Evolutionary conservation across 2,329 filamentous ascomycete genomes (phyloP).

Genomic region (Orbilia blumenaviensis): DNA sequence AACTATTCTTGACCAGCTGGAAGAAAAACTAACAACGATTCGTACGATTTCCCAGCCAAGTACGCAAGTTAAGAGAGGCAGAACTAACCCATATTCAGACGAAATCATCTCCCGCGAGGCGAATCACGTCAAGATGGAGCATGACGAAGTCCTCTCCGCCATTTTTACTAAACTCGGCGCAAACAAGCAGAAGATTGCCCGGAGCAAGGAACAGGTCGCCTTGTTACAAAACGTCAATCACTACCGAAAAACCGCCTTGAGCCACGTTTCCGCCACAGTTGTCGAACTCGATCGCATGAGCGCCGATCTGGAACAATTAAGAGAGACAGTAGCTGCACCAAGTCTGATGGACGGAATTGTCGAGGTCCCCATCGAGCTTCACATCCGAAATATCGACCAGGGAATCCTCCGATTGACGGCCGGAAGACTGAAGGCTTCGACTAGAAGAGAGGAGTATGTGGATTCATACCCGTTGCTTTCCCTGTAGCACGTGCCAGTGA

Average conservation of each 20-base stretch:
- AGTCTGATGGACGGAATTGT: conserved; percentile 65
- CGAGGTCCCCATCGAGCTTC: conserved; percentile 73
- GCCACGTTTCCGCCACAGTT: conserved; percentile 74
- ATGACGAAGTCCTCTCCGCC: conserved; percentile 73
- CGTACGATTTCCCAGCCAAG: conserved; percentile 66
- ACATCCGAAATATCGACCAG: conserved; percentile 77
- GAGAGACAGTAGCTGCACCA: conserved; percentile 75
- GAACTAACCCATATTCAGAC: conserved; percentile 31
- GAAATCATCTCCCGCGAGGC: conserved; percentile 69
- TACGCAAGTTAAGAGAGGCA: not conserved
- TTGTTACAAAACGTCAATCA: conserved; percentile 72
- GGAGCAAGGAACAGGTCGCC: conserved; percentile 71
- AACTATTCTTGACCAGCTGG: conserved; percentile 70
- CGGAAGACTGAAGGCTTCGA: conserved; percentile 65
- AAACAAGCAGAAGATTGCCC: conserved; percentile 70
- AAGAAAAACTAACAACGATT: conserved; percentile 75
- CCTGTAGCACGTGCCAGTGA: not conserved
- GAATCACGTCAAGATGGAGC: conserved; percentile 67
- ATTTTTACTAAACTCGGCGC: conserved; percentile 80
- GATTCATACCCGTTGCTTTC: not conserved
- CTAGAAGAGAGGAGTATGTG: conserved; percentile 50
- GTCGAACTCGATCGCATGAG: conserved; percentile 78
- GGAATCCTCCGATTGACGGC: conserved; percentile 76
- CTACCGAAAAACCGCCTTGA: conserved; percentile 73
- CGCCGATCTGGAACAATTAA: conserved; percentile 74